Percentiles rank a stretch among this genome's conserved stretches.
These are phyloP conservation scores for Skeletonema costatum DNA, from an alignment of 108 stramenopile species.

Conservation along the genomic window DNA sequence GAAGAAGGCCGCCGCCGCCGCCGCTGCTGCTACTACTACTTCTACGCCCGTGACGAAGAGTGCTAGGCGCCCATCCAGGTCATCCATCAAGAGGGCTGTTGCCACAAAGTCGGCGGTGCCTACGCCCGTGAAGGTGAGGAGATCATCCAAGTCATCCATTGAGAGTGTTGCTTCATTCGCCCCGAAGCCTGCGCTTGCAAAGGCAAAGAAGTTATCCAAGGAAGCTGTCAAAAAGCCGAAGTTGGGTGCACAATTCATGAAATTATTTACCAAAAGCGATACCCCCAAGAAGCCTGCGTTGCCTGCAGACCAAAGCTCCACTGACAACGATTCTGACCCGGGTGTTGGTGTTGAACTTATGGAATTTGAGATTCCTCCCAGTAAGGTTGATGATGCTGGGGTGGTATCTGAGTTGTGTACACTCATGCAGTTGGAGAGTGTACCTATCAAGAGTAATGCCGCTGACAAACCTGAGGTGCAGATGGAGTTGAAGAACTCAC, in stretches of 20 bases:
- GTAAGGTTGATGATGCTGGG: not conserved
- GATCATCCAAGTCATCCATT: not conserved
- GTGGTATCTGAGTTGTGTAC: not conserved
- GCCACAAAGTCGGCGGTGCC: not conserved
- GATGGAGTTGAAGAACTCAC: not conserved
- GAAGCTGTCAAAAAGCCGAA: not conserved
- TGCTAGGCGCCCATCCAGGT: too few species aligned
- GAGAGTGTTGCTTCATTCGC: not conserved
- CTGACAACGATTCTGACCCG: not conserved
- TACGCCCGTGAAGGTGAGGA: not conserved
- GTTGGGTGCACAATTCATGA: not conserved
- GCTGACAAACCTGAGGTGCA: not conserved
- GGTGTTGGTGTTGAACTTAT: not conserved
- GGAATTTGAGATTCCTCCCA: not conserved
- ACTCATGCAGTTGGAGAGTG: not conserved
- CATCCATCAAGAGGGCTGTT: not conserved
- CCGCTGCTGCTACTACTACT: not conserved
- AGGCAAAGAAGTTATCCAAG: not conserved
- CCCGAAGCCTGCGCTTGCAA: not conserved
- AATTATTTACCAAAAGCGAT: not conserved
- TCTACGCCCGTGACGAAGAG: not conserved
- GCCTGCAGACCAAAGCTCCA: not conserved
- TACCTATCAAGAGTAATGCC: not conserved
- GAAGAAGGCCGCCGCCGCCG: not conserved
- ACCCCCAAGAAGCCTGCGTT: not conserved